phyloP scores from a whole-genome alignment of 176 grass and related monocot genomes.

The Microstegium vimineum region DNA sequence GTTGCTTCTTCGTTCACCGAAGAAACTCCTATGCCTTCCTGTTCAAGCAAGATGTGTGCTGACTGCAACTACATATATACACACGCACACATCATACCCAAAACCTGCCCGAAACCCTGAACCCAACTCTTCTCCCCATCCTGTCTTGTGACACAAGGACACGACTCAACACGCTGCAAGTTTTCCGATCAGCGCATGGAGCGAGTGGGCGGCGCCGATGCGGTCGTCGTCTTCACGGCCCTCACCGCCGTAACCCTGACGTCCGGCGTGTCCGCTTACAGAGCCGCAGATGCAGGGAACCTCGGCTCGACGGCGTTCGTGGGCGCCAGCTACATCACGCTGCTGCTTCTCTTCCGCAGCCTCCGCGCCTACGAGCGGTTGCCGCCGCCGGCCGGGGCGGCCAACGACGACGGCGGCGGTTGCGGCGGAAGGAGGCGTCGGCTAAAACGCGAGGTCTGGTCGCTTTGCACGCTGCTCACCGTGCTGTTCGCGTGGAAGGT shows the following conservation, averaged over 20 bases:
- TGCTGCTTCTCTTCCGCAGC: background rate
- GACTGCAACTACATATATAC: no score
- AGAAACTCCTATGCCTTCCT: no score
- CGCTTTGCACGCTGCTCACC: constrained; percentile 18
- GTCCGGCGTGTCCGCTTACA: background rate
- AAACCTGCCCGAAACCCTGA: no score
- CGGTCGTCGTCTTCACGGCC: background rate
- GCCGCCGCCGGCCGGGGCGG: background rate
- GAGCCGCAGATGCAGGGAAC: background rate
- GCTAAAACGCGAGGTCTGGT: background rate
- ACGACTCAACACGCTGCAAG: no score
- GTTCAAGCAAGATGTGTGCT: no score
- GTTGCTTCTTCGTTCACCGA: no score
- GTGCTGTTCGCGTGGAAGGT: constrained; percentile 16
- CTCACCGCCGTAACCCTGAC: background rate
- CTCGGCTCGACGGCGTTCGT: background rate
- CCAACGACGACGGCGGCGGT: accelerated
- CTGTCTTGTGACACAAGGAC: no score
- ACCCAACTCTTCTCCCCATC: no score
- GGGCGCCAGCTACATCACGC: background rate
- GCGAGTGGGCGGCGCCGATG: no score
- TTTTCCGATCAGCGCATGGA: no score
- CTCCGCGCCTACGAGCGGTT: constrained; percentile 1
- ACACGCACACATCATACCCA: no score
- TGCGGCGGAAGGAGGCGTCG: no score